Evolutionary conservation across 805 yeast species (phyloP).

Genomic region (Metschnikowia noctiluminum): DNA sequence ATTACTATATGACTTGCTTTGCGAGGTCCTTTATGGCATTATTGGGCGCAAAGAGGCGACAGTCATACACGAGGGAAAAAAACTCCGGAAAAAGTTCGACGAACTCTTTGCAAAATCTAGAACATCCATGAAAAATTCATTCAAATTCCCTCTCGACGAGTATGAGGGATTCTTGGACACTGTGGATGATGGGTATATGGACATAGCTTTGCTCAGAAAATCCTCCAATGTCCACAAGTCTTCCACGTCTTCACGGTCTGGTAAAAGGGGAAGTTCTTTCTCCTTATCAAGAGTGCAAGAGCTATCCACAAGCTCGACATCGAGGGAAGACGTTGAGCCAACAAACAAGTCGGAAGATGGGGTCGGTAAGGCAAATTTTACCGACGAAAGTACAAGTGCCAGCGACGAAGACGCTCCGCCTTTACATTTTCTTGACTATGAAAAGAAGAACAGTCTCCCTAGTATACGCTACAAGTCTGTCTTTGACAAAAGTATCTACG

Average conservation of each 20-base stretch:
- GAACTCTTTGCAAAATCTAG: slow-evolving; percentile 24
- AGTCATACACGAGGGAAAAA: slow-evolving; percentile 39
- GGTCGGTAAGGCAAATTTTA: background rate
- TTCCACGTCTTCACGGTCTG: slow-evolving; percentile 20
- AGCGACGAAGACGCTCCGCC: slow-evolving; percentile 31
- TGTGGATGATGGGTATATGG: slow-evolving; percentile 65
- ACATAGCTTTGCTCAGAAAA: slow-evolving; percentile 49
- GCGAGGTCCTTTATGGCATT: slow-evolving; percentile 66
- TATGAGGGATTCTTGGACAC: slow-evolving; percentile 55
- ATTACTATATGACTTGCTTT: slow-evolving; percentile 61
- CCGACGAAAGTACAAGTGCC: slow-evolving; percentile 22
- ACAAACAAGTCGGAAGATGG: background rate
- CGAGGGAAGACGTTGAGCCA: background rate
- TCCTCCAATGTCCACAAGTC: slow-evolving; percentile 31
- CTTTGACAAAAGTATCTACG: slow-evolving; percentile 26
- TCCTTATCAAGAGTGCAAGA: slow-evolving; percentile 4
- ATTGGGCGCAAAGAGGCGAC: slow-evolving; percentile 64
- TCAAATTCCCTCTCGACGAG: slow-evolving; percentile 43
- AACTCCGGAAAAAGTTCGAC: slow-evolving; percentile 29
- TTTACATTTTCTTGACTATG: slow-evolving; percentile 29
- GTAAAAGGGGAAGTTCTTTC: slow-evolving; percentile 19
- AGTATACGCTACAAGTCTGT: slow-evolving; percentile 37
- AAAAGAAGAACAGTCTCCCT: slow-evolving; percentile 18
- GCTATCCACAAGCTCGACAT: background rate
- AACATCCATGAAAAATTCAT: slow-evolving; percentile 22